Percentiles rank a stretch among this genome's conserved stretches.
Conservation (phyloP, 805 yeast genomes). For the Ogataea nonfermentans region DNA sequence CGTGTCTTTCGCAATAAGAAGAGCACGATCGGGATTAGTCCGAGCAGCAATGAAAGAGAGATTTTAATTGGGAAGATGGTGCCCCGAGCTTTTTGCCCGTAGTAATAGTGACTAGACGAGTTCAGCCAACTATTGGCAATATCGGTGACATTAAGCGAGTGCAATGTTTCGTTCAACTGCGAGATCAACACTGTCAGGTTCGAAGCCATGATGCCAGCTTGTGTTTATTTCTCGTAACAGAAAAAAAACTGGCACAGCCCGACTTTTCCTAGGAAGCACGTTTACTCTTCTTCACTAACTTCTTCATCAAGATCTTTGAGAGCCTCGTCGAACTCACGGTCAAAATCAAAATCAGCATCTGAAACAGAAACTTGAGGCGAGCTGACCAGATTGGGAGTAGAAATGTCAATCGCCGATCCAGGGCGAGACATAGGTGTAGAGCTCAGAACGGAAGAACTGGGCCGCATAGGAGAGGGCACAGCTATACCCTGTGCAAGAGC, state of each 20-base stretch:
- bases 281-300: conserved; percentile 31
- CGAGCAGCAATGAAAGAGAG: conserved; percentile 29
- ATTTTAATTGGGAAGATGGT: conserved; percentile 30
- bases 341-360: conserved; percentile 19
- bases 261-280: conserved; percentile 3
- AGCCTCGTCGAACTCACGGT: conserved; percentile 28
- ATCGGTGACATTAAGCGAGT: conserved; percentile 22
- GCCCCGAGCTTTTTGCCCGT: conserved; percentile 7
- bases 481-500: conserved; percentile 9
- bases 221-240: conserved; percentile 5
- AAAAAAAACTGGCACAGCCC: conserved; percentile 3
- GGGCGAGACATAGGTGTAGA: background rate
- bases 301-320: conserved; percentile 24
- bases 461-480: background rate
- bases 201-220: conserved; percentile 8
- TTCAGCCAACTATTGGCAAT: conserved; percentile 16
- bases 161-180: conserved; percentile 25
- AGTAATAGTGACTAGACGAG: conserved; percentile 15
- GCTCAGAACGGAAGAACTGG: background rate
- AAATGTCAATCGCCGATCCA: conserved; percentile 1
- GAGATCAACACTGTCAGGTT: conserved; percentile 23
- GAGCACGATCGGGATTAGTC: conserved; percentile 23
- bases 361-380: conserved; percentile 2
- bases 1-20: conserved; percentile 25
- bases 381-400: conserved; percentile 3